phyloP scores from a whole-genome alignment of 1,139 yeast species.

The Scheffersomyces insectosa region DNA sequence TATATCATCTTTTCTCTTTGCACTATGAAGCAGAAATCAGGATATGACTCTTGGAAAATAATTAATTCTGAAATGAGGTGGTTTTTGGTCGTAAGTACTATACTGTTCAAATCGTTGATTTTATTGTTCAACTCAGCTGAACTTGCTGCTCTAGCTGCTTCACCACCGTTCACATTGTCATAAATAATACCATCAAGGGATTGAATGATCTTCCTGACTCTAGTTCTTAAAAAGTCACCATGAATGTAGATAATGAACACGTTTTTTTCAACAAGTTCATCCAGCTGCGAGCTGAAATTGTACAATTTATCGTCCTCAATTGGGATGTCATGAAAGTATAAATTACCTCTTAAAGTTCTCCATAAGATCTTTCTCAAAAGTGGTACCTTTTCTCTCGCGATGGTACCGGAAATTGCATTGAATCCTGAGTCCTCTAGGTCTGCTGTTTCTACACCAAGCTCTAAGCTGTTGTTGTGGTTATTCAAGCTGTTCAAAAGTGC shows the following conservation, averaged over 20 bases:
- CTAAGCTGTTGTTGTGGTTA: conserved; percentile 19
- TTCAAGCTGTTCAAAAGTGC: conserved; percentile 32
- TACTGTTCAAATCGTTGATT: conserved; percentile 48
- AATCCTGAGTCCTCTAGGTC: conserved; percentile 49
- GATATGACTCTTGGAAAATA: conserved; percentile 57
- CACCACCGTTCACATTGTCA: conserved; percentile 60
- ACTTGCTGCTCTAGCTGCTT: conserved; percentile 50
- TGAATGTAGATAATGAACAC: conserved; percentile 87
- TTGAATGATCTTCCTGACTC: conserved; percentile 75
- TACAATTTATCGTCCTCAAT: conserved; percentile 39
- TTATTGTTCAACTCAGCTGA: conserved; percentile 61
- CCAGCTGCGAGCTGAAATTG: conserved; percentile 38
- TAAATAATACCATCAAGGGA: conserved; percentile 81
- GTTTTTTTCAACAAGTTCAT: conserved; percentile 57
- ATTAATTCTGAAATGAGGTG: conserved; percentile 74
- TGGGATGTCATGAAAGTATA: conserved; percentile 51
- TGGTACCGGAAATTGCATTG: conserved; percentile 53
- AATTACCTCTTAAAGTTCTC: conserved; percentile 57
- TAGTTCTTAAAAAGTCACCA: conserved; percentile 68
- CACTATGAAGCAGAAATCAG: conserved; percentile 43
- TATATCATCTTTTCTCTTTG: conserved; percentile 75
- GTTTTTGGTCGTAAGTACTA: conserved; percentile 67
- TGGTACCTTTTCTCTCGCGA: conserved; percentile 45
- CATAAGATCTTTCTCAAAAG: conserved; percentile 53
- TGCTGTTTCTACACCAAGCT: conserved; percentile 23